Base-by-base conservation (phyloP, 2,329 filamentous ascomycete genomes). In the Aspergillus pseudoglaucus region DNA sequence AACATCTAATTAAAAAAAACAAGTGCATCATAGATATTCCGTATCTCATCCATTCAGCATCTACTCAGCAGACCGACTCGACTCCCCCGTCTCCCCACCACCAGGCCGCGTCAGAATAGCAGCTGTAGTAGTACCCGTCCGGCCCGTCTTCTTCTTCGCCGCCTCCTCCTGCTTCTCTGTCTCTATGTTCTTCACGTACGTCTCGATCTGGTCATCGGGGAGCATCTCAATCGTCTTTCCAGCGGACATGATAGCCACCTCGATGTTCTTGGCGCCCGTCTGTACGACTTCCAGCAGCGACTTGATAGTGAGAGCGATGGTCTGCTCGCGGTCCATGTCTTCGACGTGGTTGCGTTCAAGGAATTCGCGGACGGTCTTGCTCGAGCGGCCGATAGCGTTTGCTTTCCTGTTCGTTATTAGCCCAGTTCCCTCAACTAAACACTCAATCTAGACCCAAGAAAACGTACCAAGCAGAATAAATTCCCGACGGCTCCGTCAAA, bases 81-180 rank as follows among this genome's bases (percentile, higher is more conserved):
- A 39, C 37, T 39, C 48, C 47, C 48, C 43, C 25, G 44, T 59
- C 50, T 72, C 68, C 25, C 66, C 70, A 45, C 68, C 69, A 42
- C 75, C 83, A 35, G 61, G 56, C 75, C 70, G 75, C 41, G 88
- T 90, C 63, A 88, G 76, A 62, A 93, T 89, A 39, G 88, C 80
- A 15, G 87, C 83, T 58, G 68, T 71, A 33, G 67, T 67, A 47
- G 69, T 70, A 35, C 66, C 66, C 10, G 58, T 60, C 57, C 74
- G 61, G 50, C 87, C 86, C 40, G 82, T 87, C 84, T 95, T 94
- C 85, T 95, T 95, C 81, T 90, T 95, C 37, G 88, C 89, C 20
- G 91, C 91, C 77, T 98, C 93, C 72, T 97, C 93, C 68, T 95
- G 90, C 81, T 98, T 98, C 81, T 98, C 94, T 63, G 90, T 87